A percentile compares a stretch with the other conserved stretches of the same genome.
These are phyloP conservation scores for Globisporangium ultimum DNA, from an alignment of 352 stramenopile genomes.

Conservation along the genomic window DNA sequence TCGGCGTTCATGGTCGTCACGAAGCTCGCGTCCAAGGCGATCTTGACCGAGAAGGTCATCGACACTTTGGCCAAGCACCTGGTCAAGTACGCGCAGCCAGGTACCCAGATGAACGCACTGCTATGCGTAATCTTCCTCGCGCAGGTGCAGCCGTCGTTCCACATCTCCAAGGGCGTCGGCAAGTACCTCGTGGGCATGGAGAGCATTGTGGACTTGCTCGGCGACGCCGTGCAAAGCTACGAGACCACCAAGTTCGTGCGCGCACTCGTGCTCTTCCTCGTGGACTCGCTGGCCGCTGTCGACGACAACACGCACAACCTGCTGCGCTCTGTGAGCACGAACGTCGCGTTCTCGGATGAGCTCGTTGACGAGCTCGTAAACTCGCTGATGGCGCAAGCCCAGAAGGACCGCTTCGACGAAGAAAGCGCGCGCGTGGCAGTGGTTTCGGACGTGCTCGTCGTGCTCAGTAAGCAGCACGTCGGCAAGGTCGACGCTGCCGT, in stretches of 20 bases:
- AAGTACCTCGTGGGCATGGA: constrained; percentile 71
- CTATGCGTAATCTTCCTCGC: constrained; percentile 74
- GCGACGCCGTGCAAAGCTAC: constrained; percentile 63
- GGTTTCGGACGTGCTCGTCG: constrained; percentile 37
- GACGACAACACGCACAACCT: constrained; percentile 40
- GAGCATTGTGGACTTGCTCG: constrained; percentile 60
- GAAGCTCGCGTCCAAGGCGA: constrained; percentile 79
- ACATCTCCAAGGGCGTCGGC: constrained; percentile 42
- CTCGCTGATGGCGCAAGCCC: constrained; percentile 41
- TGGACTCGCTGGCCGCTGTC: constrained; percentile 27
- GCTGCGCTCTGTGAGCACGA: constrained; percentile 37
- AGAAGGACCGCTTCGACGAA: constrained; percentile 32
- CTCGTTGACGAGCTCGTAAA: constrained; percentile 48
- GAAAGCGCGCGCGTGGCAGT: constrained; percentile 40
- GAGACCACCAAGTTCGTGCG: constrained; percentile 72
- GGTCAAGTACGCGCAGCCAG: constrained; percentile 67
- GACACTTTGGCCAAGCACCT: constrained; percentile 71
- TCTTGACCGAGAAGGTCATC: constrained; percentile 67
- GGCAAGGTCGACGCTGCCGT: constrained; percentile 44
- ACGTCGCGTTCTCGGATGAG: constrained; percentile 40
- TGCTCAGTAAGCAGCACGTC: constrained; percentile 62
- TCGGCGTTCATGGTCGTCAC: constrained; percentile 84
- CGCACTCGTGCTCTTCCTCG: constrained; percentile 48
- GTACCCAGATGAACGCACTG: constrained; percentile 69
- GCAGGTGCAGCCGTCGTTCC: constrained; percentile 70